Percentiles rank a stretch among this genome's conserved stretches.
These are phyloP conservation scores for Neoboletus magnificus DNA, from an alignment of 768 basidiomycete species.

Conservation along the genomic window DNA sequence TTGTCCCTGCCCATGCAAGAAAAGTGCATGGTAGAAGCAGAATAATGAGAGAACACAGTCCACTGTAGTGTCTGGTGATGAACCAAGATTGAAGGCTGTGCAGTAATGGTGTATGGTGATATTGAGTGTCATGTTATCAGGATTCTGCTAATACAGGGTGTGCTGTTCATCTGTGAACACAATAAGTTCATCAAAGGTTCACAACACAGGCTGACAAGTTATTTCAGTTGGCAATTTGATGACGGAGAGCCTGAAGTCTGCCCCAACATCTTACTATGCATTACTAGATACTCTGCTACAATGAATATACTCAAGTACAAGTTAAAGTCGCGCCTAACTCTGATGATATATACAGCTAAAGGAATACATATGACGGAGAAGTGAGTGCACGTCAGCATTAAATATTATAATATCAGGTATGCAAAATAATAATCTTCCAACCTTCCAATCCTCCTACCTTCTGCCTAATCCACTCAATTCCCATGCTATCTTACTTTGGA, in stretches of 20 bases:
- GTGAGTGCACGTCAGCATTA: too few species aligned
- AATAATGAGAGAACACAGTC: constrained; percentile 11
- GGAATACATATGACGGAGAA: not conserved
- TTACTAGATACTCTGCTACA: too few species aligned
- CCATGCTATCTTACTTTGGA: constrained; percentile 16
- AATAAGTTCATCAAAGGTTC: constrained; percentile 24
- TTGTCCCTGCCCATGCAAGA: not conserved
- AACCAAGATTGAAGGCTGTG: constrained; percentile 17
- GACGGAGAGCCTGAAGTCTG: too few species aligned
- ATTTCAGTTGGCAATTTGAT: too few species aligned
- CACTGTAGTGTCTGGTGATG: not conserved
- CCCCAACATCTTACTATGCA: too few species aligned
- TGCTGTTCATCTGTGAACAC: constrained; percentile 6
- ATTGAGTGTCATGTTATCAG: not conserved
- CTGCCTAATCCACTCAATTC: constrained; percentile 22
- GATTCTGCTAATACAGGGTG: constrained; percentile 3
- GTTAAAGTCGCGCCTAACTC: too few species aligned
- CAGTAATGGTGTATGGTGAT: constrained; percentile 11
- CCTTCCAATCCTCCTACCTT: not conserved
- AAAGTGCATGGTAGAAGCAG: not conserved
- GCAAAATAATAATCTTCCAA: too few species aligned
- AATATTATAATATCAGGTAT: too few species aligned
- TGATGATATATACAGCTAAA: not conserved
- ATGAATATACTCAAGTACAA: not conserved
- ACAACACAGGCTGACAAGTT: constrained; percentile 11